Evolutionary conservation across 176 grass and related monocot genomes (phyloP).

Genomic region (Eragrostis nindensis): DNA sequence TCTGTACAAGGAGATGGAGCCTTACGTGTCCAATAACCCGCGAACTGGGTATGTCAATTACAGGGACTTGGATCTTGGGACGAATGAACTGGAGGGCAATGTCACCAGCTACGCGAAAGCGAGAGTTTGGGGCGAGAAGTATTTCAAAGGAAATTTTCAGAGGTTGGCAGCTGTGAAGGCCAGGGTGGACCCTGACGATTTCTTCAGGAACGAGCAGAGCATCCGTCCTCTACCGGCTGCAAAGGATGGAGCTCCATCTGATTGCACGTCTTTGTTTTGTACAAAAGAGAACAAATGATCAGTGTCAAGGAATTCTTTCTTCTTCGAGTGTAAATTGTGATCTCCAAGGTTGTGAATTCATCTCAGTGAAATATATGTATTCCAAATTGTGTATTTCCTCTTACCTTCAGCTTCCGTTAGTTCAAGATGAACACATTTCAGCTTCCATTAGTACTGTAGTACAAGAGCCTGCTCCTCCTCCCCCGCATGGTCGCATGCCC

Average conservation of each 20-base stretch:
- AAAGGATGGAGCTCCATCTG: slow-evolving; percentile 33
- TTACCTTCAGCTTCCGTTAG: too few species aligned
- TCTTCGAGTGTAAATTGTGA: too few species aligned
- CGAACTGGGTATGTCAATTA: slow-evolving; percentile 68
- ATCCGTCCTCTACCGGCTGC: slow-evolving; percentile 39
- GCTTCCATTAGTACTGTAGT: too few species aligned
- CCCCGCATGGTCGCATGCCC: too few species aligned
- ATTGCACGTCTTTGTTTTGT: not conserved
- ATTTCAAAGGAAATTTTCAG: slow-evolving; percentile 64
- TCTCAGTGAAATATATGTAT: too few species aligned
- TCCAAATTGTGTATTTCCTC: too few species aligned
- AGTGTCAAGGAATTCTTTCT: too few species aligned
- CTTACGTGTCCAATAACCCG: slow-evolving; percentile 54
- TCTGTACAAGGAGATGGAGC: slow-evolving; percentile 48
- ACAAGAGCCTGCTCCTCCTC: too few species aligned
- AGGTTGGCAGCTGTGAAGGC: slow-evolving; percentile 60
- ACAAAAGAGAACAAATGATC: too few species aligned
- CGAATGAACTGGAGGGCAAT: slow-evolving; percentile 4
- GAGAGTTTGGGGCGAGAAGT: slow-evolving; percentile 57
- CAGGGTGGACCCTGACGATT: slow-evolving; percentile 56
- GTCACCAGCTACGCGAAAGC: slow-evolving; percentile 46
- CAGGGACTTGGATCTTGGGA: slow-evolving; percentile 62
- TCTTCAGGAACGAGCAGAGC: slow-evolving; percentile 69
- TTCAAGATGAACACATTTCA: too few species aligned
- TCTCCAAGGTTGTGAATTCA: too few species aligned